Evolutionary conservation across 1,284 basidiomycete genomes (phyloP).

Genomic region (Boletus sp.): DNA sequence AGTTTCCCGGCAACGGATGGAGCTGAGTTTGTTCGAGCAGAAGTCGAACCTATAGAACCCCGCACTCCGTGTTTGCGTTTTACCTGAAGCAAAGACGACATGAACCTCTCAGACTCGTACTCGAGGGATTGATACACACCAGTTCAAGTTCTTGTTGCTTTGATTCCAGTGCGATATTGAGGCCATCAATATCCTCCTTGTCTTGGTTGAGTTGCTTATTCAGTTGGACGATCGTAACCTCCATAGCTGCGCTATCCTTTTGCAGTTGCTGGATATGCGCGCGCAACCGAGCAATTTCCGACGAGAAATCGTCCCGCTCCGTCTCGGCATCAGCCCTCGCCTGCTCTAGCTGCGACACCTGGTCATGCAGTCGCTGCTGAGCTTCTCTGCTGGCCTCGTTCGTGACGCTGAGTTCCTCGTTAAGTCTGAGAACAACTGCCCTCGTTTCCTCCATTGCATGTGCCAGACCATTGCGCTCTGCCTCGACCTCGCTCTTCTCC

Average conservation of each 20-base stretch:
- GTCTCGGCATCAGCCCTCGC: constrained; percentile 4
- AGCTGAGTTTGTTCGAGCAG: constrained; percentile 44
- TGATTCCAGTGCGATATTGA: constrained; percentile 83
- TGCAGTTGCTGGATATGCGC: constrained; percentile 67
- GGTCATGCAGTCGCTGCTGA: constrained; percentile 8
- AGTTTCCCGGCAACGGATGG: constrained; percentile 25
- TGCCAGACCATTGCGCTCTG: constrained; percentile 4
- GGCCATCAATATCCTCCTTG: constrained; percentile 71
- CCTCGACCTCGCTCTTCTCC: constrained; percentile 13
- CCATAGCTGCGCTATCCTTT: constrained; percentile 78
- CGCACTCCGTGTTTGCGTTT: constrained; percentile 66
- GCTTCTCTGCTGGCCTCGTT: constrained; percentile 4
- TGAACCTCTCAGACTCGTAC: background rate
- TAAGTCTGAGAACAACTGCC: background rate
- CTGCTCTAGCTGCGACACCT: constrained; percentile 13
- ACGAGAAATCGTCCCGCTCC: constrained; percentile 41
- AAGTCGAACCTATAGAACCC: constrained; percentile 58
- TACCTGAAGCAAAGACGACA: constrained; percentile 43
- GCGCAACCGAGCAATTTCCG: constrained; percentile 62
- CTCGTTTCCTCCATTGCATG: background rate
- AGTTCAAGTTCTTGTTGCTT: constrained; percentile 88
- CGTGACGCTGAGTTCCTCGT: constrained; percentile 1
- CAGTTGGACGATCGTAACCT: constrained; percentile 74
- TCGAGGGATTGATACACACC: constrained; percentile 44
- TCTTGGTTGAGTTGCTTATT: constrained; percentile 63